Conservation (phyloP, 495 filamentous ascomycete species). For the Echria macrotheca region DNA sequence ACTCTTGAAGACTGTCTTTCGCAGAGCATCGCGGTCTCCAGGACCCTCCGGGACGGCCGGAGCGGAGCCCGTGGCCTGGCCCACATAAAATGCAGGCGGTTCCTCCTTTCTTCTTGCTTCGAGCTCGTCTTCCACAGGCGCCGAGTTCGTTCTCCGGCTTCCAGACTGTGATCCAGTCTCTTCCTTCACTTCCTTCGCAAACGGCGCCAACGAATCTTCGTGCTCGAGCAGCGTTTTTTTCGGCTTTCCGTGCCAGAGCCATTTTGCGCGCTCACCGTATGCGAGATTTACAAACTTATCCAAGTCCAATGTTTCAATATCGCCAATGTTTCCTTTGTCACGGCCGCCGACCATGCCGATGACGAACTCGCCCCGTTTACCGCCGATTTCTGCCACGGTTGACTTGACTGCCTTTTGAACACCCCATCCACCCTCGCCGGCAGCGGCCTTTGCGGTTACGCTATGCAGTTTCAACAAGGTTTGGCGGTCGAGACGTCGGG, state of each 20-base stretch:
- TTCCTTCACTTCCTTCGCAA: slow-evolving; percentile 55
- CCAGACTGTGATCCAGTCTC: slow-evolving; percentile 30
- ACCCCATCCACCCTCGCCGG: slow-evolving; percentile 62
- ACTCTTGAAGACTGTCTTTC: slow-evolving; percentile 68
- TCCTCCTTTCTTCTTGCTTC: slow-evolving; percentile 40
- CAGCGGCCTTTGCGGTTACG: slow-evolving; percentile 81
- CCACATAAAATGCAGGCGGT: slow-evolving; percentile 28
- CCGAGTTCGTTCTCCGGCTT: slow-evolving; percentile 45
- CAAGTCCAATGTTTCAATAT: slow-evolving; percentile 85
- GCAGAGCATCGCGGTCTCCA: slow-evolving; percentile 61
- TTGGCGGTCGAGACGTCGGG: slow-evolving; percentile 71
- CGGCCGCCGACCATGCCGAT: slow-evolving; percentile 86
- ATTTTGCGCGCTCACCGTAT: slow-evolving; percentile 77
- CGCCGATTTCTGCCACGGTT: slow-evolving; percentile 87
- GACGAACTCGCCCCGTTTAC: slow-evolving; percentile 91
- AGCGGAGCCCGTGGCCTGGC: slow-evolving; percentile 34
- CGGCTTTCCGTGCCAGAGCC: slow-evolving; percentile 89
- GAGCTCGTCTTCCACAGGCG: slow-evolving; percentile 42
- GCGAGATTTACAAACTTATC: slow-evolving; percentile 74
- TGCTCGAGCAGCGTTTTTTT: slow-evolving; percentile 50
- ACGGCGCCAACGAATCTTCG: slow-evolving; percentile 49
- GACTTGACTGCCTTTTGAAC: slow-evolving; percentile 89
- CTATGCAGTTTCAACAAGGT: slow-evolving; percentile 77
- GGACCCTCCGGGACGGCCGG: slow-evolving; percentile 38
- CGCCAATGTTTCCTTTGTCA: slow-evolving; percentile 83